Evolutionary conservation across 805 yeast genomes (phyloP).

Genomic region (Teunomyces cretensis): DNA sequence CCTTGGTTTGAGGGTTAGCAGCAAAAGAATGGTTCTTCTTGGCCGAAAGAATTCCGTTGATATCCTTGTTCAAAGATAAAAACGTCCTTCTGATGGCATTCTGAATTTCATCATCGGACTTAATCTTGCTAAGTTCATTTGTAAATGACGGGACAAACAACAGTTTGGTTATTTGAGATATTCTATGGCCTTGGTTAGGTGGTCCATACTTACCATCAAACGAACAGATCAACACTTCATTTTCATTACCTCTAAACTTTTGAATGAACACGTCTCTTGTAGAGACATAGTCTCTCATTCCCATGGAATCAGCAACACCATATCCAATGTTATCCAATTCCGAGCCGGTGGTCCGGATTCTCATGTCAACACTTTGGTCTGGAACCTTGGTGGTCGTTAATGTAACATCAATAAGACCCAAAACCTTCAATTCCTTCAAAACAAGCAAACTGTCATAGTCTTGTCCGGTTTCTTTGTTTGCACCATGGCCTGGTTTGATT

Average conservation of each 20-base stretch:
- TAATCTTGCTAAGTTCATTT: conserved; percentile 55
- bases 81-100: conserved; percentile 85
- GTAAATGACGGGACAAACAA: conserved; percentile 66
- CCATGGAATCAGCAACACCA: conserved; percentile 90
- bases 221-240: conserved; percentile 76
- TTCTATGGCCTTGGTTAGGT: conserved; percentile 55
- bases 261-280: conserved; percentile 85
- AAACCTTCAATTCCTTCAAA: conserved; percentile 63
- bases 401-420: conserved; percentile 95
- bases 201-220: conserved; percentile 80
- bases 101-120: conserved; percentile 48
- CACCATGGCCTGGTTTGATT: conserved; percentile 64
- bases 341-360: conserved; percentile 89
- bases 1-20: conserved; percentile 25
- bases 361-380: conserved; percentile 76
- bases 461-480: conserved; percentile 54
- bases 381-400: conserved; percentile 87
- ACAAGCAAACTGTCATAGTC: conserved; percentile 67
- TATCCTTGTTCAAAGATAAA: conserved; percentile 74
- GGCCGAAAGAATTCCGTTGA: conserved; percentile 60
- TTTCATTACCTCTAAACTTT: conserved; percentile 79
- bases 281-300: conserved; percentile 61
- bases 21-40: conserved; percentile 41
- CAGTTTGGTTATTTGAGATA: conserved; percentile 72
- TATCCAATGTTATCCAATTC: conserved; percentile 72